Conservation (phyloP, 2,329 filamentous ascomycete genomes). For the Xylariaceae sp. region DNA sequence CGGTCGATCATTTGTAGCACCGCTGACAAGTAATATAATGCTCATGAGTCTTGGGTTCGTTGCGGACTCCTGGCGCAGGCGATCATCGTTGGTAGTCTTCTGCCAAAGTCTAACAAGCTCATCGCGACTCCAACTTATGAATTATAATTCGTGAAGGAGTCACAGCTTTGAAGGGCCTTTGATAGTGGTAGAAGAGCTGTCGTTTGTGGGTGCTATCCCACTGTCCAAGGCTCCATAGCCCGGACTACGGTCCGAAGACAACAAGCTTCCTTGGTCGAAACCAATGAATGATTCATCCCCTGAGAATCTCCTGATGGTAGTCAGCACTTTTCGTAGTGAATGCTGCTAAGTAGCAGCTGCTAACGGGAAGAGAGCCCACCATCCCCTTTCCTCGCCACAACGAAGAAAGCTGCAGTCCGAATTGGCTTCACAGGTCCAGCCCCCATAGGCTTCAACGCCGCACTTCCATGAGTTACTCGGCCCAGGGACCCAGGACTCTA, state of each 20-base stretch:
- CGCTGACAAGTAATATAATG: too few species aligned
- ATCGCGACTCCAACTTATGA: too few species aligned
- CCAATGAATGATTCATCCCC: conserved; percentile 36
- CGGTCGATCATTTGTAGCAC: too few species aligned
- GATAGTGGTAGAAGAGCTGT: background rate
- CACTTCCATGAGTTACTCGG: conserved; percentile 37
- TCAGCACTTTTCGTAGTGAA: background rate
- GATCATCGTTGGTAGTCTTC: too few species aligned
- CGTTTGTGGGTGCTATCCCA: background rate
- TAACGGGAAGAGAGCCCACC: conserved; percentile 49
- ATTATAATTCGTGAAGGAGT: too few species aligned
- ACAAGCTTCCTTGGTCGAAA: conserved; percentile 16
- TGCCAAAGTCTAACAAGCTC: too few species aligned
- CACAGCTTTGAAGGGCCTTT: background rate
- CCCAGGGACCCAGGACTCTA: conserved; percentile 26
- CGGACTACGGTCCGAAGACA: conserved; percentile 14
- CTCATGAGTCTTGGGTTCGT: too few species aligned
- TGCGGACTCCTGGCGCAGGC: too few species aligned
- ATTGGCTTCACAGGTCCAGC: conserved; percentile 76
- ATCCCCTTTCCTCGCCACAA: conserved; percentile 80
- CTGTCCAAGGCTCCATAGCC: conserved; percentile 20
- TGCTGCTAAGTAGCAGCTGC: background rate
- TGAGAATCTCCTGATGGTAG: conserved; percentile 31
- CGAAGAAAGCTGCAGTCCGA: conserved; percentile 81
- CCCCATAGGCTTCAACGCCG: conserved; percentile 60